Percentiles rank a stretch among this genome's conserved stretches.
Evolutionary conservation across 176 grass and related monocot species (phyloP).

Genomic region (maize (Zea mays)): DNA sequence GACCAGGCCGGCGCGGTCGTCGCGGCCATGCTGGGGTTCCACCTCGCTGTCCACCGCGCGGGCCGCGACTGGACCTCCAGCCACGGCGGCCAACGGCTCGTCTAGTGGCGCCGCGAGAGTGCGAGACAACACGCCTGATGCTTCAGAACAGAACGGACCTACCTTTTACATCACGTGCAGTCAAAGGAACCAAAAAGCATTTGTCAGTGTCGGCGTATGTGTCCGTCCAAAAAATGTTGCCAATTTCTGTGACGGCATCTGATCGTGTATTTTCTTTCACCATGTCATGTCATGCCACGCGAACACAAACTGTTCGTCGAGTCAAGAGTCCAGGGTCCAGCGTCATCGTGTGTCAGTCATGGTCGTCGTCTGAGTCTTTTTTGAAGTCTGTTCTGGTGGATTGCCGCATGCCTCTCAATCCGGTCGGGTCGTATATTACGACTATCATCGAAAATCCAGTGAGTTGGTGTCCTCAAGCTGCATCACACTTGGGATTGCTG

Average conservation of each 20-base stretch:
- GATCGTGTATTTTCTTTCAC: not conserved
- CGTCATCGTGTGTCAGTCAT: not conserved
- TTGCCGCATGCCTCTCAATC: no score
- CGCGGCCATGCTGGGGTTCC: constrained; percentile 49
- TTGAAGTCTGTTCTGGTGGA: not conserved
- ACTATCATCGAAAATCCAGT: no score
- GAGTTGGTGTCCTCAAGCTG: no score
- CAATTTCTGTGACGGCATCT: not conserved
- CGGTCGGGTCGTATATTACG: no score
- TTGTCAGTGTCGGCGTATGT: not conserved
- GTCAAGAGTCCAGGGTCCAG: not conserved
- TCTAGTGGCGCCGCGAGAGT: not conserved
- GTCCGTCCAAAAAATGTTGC: not conserved
- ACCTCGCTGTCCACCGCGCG: constrained; percentile 41
- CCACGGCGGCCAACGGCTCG: constrained; percentile 8
- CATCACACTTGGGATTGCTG: no score
- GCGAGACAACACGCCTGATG: not conserved
- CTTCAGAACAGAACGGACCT: not conserved
- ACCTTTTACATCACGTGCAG: not conserved
- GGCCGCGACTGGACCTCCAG: constrained; percentile 35
- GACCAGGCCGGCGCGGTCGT: constrained; percentile 47
- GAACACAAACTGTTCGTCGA: not conserved
- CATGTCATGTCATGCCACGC: not conserved
- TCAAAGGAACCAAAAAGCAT: not conserved
- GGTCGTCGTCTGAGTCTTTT: not conserved